Evolutionary conservation across 768 basidiomycete genomes (phyloP), one percentile per base, ranked within the genome.

Genomic region (Suillus lakei): DNA sequence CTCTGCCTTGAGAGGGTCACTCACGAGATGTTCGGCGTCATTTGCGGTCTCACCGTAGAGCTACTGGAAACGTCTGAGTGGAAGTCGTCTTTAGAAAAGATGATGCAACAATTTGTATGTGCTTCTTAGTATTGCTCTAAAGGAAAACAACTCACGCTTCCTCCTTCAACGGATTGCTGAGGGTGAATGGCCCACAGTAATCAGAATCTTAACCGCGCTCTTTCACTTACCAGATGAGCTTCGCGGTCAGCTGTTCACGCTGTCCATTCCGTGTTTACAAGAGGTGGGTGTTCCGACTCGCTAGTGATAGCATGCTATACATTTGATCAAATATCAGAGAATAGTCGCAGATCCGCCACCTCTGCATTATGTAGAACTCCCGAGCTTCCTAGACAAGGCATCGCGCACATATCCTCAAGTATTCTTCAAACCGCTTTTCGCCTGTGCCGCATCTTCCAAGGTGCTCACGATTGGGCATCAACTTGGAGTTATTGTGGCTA

Each of bases 341-440:
- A 72, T 91, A 9, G 78, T 84, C 26, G 75, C 82, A 60, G 81
- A 85, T 58, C 85, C 88, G 6, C 87, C 88, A 1, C 77, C 83
- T 18, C 70, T 77, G 63, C 86, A 86, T 4, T 83, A 73, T 48
- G 72, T 77, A 2, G 73, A 78, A 2, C 76, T 93, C 0, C 80
- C 85, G 5, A 76, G 79, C 39, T 79, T 93, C 48, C 78, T 92
- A 2, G 78, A 83, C 38, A 76, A 75, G 18, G 68, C 89, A 23
- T 86, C 89, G 2, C 77, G 81, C 53, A 67, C 75, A 18, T 83
- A 85, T 64, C 91, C 91, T 0, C 87, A 84, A 60, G 66, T 88
- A 0, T 91, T 93, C 75, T 92, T 86, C 79, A 91, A 88, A 71
- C 88, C 90, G 0, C 75, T 93, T 9, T 91, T 93, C 70, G 76